Base-by-base conservation (phyloP, 768 basidiomycete genomes). In the Pluteus cervinus region DNA sequence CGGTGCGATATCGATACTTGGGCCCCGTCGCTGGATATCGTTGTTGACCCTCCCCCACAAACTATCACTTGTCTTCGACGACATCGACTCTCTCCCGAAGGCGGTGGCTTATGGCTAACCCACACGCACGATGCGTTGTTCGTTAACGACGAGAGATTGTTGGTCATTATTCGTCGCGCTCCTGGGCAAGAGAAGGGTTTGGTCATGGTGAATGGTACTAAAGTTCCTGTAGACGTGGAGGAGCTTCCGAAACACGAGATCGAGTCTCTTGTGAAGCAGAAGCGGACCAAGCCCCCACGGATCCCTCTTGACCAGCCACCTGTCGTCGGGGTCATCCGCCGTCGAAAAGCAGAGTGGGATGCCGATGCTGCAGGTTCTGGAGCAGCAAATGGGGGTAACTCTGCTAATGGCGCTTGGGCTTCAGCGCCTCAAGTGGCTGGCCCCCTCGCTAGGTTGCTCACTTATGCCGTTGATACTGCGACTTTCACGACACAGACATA, bases 291-390 rank as follows among this genome's bases (percentile, higher is more conserved):
- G 57, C 88, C 90, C 4, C 63, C 67, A 3, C 76, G 94, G 23
- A 81, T 93, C 36, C 93, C 96, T 3, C 71, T 99, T 14, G 96
- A 99, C 57, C 92, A 93, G 48, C 93, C 92, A 0, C 88, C 82
- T 4, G 87, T 91, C 3, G 62, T 86, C 37, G 68, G 80, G 21
- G 78, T 72, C 29, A 79, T 87, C 40, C 71, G 83, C 28, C 69
- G 75, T 47, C 71, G 83, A 28, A 73, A 70, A 37, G 81, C 75
- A 15, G 86, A 89, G 44, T 86, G 83, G 83, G 76, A 74, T 46
- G 73, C 69, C 2, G 76, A 76, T 38, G 50, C 41, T 2, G 43
- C 53, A 15, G 42, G 34, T 33, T 44, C 35, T 14, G 18, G 22
- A 29, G 28, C 38, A 24, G 33, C 31, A 7, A 33, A 36, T 16